Percentiles rank a stretch among this genome's conserved stretches.
These are phyloP conservation scores for Colletotrichum musicola DNA, from an alignment of 2,329 filamentous ascomycete genomes.

Conservation along the genomic window DNA sequence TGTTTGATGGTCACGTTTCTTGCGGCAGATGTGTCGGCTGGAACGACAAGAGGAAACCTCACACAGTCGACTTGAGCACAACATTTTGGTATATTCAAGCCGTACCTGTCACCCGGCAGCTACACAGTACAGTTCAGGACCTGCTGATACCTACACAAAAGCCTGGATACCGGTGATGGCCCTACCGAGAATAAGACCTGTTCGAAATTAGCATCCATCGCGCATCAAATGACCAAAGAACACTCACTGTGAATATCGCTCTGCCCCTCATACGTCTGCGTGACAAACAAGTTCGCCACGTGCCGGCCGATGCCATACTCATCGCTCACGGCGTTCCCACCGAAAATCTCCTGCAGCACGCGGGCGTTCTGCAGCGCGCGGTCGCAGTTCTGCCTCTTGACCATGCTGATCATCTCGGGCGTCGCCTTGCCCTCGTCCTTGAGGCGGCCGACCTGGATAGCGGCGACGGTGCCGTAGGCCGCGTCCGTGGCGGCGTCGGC, in stretches of 20 bases:
- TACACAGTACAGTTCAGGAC: neutral
- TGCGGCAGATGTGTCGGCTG: no score
- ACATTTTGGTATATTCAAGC: neutral
- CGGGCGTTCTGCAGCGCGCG: constrained; percentile 84
- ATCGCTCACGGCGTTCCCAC: constrained; percentile 97
- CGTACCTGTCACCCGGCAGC: constrained; percentile 9
- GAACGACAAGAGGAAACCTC: neutral
- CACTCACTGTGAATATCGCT: constrained; percentile 94
- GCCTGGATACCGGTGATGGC: constrained; percentile 83
- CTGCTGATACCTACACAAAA: constrained; percentile 68
- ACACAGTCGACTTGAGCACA: neutral
- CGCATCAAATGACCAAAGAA: constrained; percentile 2
- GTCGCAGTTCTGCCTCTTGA: constrained; percentile 98
- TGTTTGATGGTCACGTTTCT: neutral
- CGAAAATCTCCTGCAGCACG: constrained; percentile 92
- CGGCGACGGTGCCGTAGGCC: constrained; percentile 89
- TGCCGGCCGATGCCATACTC: constrained; percentile 96
- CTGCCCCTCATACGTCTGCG: constrained; percentile 98
- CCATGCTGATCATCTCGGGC: constrained; percentile 96
- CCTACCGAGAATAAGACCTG: constrained; percentile 76
- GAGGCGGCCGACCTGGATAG: constrained; percentile 89
- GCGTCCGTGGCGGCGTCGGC: constrained; percentile 93
- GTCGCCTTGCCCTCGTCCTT: constrained; percentile 91
- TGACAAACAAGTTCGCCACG: constrained; percentile 96
- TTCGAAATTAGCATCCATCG: constrained; percentile 45